Conservation (phyloP, 2,329 filamentous ascomycete species). For the Cladosporium colombiae region DNA sequence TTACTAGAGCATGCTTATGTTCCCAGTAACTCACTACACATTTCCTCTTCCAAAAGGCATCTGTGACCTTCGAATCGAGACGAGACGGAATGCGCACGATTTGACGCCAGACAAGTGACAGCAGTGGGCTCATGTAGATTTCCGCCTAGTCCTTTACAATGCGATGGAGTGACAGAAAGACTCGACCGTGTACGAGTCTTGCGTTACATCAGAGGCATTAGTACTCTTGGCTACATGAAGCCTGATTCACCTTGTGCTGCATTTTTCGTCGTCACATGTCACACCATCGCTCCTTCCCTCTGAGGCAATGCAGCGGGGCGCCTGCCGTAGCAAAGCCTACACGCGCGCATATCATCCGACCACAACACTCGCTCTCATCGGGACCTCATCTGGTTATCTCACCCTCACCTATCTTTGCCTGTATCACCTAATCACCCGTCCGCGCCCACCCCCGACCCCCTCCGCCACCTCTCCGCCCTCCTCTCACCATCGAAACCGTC, state of each 20-base stretch:
- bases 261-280: not conserved
- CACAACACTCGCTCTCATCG: not conserved
- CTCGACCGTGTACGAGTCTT: not conserved
- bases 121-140: not conserved
- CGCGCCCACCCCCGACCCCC: not conserved
- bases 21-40: not conserved
- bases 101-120: not conserved
- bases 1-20: not conserved
- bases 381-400: not conserved
- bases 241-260: not conserved
- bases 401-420: not conserved
- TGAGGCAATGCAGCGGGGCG: slow-evolving; percentile 3
- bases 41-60: not conserved
- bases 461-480: not conserved
- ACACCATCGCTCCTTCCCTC: slow-evolving; percentile 8
- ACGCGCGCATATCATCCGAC: not conserved
- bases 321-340: not conserved
- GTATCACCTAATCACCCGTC: not conserved
- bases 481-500: not conserved
- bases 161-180: not conserved
- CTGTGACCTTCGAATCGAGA: not conserved
- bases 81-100: no score
- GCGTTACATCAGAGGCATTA: not conserved
- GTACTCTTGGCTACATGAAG: not conserved
- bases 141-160: not conserved